phyloP scores from a whole-genome alignment of 768 basidiomycete genomes.

The Suillus subaureus region DNA sequence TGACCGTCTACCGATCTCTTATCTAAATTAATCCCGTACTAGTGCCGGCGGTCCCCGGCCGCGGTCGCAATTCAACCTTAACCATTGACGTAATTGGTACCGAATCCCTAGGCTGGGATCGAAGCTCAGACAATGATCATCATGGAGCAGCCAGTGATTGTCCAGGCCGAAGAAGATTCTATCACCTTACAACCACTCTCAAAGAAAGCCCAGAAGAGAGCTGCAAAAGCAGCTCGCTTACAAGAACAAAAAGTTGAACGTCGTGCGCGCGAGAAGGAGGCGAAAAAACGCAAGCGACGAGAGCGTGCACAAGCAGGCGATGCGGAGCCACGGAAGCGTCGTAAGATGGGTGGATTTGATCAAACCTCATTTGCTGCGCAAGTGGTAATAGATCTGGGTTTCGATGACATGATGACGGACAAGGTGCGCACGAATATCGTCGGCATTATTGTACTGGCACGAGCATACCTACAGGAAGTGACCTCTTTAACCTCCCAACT shows the following conservation, averaged over 20 bases:
- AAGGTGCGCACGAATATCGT: slow-evolving; percentile 56
- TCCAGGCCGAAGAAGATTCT: slow-evolving; percentile 17
- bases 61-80: slow-evolving; percentile 11
- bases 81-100: neutral
- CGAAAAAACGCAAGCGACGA: slow-evolving; percentile 73
- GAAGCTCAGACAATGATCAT: neutral
- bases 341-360: slow-evolving; percentile 27
- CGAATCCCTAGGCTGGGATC: neutral
- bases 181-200: slow-evolving; percentile 45
- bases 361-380: slow-evolving; percentile 54
- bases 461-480: slow-evolving; percentile 66
- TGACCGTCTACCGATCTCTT: slow-evolving; percentile 3
- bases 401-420: slow-evolving; percentile 92
- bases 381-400: slow-evolving; percentile 85
- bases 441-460: slow-evolving; percentile 13
- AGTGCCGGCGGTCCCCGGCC: slow-evolving; percentile 10
- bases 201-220: slow-evolving; percentile 79
- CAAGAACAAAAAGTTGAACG: slow-evolving; percentile 72
- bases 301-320: slow-evolving; percentile 62
- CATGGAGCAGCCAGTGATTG: slow-evolving; percentile 31
- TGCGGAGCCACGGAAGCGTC: slow-evolving; percentile 36
- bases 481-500: slow-evolving; percentile 88
- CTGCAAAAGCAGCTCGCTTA: slow-evolving; percentile 67
- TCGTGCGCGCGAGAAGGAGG: slow-evolving; percentile 75
- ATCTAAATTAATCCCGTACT: neutral